Evolutionary conservation across 2,329 filamentous ascomycete genomes (phyloP), one percentile per base, ranked within the genome.

Genomic region (Paecilomyces sp.): DNA sequence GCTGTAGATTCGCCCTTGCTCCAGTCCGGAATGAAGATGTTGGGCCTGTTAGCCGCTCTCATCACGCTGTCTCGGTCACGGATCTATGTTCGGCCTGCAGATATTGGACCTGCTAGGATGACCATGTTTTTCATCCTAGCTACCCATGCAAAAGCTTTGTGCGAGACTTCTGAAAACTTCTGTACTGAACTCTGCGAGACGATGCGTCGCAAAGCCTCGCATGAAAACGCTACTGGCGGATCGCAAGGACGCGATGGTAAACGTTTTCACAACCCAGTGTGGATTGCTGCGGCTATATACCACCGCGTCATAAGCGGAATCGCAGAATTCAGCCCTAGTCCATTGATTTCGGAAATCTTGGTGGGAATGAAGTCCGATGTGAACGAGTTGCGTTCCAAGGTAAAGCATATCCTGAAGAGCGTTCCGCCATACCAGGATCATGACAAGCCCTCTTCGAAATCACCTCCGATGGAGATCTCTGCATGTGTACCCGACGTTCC

Each of bases 251-350:
- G 24, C 36, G 47, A 22, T 34, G 2, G 25, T 25, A 25, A 12
- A 52, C 47, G 56, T n/a, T 34, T 33, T 4, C 18, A 63, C 4
- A 59, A 63, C 30, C 60, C 63, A 13, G 31, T 61, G 22, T 67
- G 63, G 64, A 36, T 62, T n/a, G 64, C 65, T 12, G 54, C 50
- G 3, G 63, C 61, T 18, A 60, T 67, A 12, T 67, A 67, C 31
- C 62, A 62, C 25, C 61, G 61, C 13, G 60, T 64, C 30, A 25
- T 62, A 4, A 28, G 56, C n/a, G 58, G 55, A n/a, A 22, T 67
- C 15, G 28, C 36, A 12, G 54, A 55, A 9, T 53, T 66, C 11
- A 51, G 58, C 13, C 25, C 36, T 1, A 54, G 28, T 8, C 28
- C 33, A 9, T 18, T 57, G 12, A 54, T 67, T 18, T 47, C 56